Base-by-base conservation (phyloP, 2,329 filamentous ascomycete genomes). In the Aspergillus clavatus region DNA sequence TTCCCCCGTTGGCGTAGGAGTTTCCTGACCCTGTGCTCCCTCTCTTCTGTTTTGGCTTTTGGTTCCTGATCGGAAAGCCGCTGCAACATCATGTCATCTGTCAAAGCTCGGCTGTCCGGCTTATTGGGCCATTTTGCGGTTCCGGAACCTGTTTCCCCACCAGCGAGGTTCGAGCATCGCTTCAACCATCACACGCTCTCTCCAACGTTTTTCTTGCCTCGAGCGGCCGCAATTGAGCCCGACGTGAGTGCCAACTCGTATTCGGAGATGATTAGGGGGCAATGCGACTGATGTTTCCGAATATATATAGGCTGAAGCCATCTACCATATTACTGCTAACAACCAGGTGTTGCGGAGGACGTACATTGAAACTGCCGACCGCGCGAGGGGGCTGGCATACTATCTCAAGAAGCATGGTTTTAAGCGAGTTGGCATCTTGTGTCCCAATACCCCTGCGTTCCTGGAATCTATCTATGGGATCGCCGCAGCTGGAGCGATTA, bases 381-480 rank as follows among this genome's bases (percentile, higher is more conserved):
- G 93, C 35, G 87, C 90, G 3, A 75, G 87, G 33, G 93, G 91
- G 0, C 73, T 98, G 14, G 90, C 89, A 11, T 97, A 95, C 69
- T 97, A 86, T 65, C 65, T 98, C 45, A 79, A 80, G 56, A 87
- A 87, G 65, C 81, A 87, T 61, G 77, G 79, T 4, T 82, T 81
- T 60, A 84, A 81, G 59, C 79, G 87, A 48, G 86, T 97, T 5
- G 93, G 93, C 5, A 84, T 98, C 38, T 75, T 98, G 8, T 84
- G 83, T 7, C 87, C 93, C 3, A 98, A 98, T 65, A 98, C 93
- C 1, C 93, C 93, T 0, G 90, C 90, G 0, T 97, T 97, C 59
- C 75, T 98, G 22, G 91, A 97, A 70, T 80, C 83, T 5, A 87
- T 95, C 50, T 98, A 88, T 61, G 93, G 87, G 1, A 85, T 96